Percentiles rank a stretch among this genome's conserved stretches.
Conservation (phyloP, 1,284 basidiomycete genomes). For the Ceratobasidium papillatum region DNA sequence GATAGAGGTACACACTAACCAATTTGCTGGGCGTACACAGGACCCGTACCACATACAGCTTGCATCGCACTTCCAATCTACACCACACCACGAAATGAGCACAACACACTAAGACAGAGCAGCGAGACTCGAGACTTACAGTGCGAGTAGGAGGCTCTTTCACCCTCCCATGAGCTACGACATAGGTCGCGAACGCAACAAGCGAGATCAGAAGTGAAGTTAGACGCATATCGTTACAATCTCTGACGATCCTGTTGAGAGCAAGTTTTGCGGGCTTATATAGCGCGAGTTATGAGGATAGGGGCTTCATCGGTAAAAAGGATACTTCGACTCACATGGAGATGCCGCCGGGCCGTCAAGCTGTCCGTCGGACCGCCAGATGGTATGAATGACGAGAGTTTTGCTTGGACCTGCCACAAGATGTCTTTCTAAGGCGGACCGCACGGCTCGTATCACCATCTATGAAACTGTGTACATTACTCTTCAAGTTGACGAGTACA, state of each 20-base stretch:
- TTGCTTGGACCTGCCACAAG: too few relatives aligned
- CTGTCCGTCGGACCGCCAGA: not conserved
- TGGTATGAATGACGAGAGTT: too few relatives aligned
- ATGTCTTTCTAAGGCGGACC: too few relatives aligned
- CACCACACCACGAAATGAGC: not conserved
- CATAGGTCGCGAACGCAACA: not conserved
- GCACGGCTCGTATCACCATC: too few relatives aligned
- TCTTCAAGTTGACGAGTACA: too few relatives aligned
- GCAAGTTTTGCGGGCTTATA: not conserved
- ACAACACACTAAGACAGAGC: not conserved
- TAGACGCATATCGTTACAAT: not conserved
- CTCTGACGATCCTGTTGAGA: not conserved
- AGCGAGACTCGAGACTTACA: not conserved
- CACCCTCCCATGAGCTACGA: constrained; percentile 7
- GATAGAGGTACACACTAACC: not conserved
- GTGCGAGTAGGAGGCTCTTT: constrained; percentile 17
- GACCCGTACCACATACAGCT: not conserved
- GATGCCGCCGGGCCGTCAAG: not conserved
- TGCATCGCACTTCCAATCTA: constrained; percentile 12
- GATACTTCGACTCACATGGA: not conserved
- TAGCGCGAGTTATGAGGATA: not conserved
- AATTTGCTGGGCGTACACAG: not conserved
- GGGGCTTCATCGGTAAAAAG: not conserved
- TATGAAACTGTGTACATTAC: too few relatives aligned
- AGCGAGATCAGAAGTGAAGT: not conserved